A percentile compares a stretch with the other conserved stretches of the same genome.
Conservation (phyloP, 192 early-diverging fungal genomes). For the Rhizoclosmatium globosum region DNA sequence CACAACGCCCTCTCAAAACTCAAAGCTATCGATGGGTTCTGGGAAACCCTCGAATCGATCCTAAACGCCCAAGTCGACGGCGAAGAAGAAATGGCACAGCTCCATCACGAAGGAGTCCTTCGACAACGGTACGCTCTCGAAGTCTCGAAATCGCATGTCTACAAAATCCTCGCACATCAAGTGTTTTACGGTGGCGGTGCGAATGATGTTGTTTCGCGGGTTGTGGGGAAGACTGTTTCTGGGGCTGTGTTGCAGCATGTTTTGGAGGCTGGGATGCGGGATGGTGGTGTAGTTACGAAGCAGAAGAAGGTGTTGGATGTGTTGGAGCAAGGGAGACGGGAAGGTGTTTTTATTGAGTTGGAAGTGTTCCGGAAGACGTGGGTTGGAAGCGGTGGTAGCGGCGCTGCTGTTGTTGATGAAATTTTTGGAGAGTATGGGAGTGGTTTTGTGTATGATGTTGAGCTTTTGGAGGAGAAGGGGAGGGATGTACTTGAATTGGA, state of each 20-base stretch:
- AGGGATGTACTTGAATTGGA: not conserved
- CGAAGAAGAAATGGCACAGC: conserved; percentile 4
- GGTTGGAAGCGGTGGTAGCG: too few species aligned
- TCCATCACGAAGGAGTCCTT: too few species aligned
- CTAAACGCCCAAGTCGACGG: conserved; percentile 25
- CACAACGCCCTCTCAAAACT: conserved; percentile 37
- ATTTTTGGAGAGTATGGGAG: conserved; percentile 33
- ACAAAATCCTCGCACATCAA: conserved; percentile 36
- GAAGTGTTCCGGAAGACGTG: not conserved
- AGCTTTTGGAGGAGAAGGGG: conserved; percentile 33
- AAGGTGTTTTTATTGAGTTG: conserved; percentile 2
- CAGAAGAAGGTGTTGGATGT: not conserved
- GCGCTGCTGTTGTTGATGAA: conserved; percentile 38
- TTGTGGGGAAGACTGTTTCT: conserved; percentile 20
- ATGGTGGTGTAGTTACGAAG: not conserved
- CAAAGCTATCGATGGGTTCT: conserved; percentile 39
- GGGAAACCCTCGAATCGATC: conserved; percentile 39
- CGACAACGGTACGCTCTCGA: not conserved
- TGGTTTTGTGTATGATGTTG: conserved; percentile 39
- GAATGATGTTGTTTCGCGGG: conserved; percentile 7
- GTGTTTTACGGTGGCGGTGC: conserved; percentile 3
- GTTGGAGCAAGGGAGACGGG: not conserved
- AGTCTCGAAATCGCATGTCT: not conserved
- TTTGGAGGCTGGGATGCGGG: not conserved
- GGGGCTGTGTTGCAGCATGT: not conserved